phyloP scores from a whole-genome alignment of 2,329 filamentous ascomycete genomes.

The Ambrosiella xylebori region DNA sequence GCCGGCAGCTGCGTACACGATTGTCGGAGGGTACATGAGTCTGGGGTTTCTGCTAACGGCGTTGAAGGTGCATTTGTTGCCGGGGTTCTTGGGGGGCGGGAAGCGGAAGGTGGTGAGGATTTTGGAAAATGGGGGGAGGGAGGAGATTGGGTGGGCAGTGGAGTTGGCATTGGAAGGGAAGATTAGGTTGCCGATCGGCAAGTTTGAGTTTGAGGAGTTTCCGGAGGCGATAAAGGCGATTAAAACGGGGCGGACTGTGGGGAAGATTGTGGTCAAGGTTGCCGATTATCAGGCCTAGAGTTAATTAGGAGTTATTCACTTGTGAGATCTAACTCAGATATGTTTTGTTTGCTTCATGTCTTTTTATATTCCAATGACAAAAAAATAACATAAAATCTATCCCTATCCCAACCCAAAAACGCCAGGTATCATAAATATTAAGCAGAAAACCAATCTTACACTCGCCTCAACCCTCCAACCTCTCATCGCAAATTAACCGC shows the following conservation, averaged over 20 bases:
- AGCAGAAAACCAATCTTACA: background rate
- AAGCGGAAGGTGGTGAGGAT: slow-evolving; percentile 27
- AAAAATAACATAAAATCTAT: background rate
- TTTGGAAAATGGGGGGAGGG: slow-evolving; percentile 23
- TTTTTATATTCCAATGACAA: background rate
- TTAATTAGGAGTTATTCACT: background rate
- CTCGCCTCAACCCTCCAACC: slow-evolving; percentile 31
- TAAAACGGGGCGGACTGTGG: slow-evolving; percentile 39
- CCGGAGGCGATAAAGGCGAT: slow-evolving; percentile 39
- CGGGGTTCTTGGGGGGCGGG: slow-evolving; percentile 23
- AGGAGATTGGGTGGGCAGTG: slow-evolving; percentile 33
- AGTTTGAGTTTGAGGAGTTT: slow-evolving; percentile 38
- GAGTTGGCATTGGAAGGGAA: slow-evolving; percentile 41
- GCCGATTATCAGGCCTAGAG: slow-evolving; percentile 11
- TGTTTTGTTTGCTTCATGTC: background rate
- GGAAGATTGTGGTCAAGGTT: slow-evolving; percentile 39
- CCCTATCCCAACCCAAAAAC: background rate
- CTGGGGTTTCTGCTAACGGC: slow-evolving; percentile 16
- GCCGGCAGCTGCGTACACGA: slow-evolving; percentile 30
- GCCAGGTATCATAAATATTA: background rate
- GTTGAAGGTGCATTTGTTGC: slow-evolving; percentile 17
- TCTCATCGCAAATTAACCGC: slow-evolving; percentile 40
- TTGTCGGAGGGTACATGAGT: slow-evolving; percentile 28
- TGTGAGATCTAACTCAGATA: background rate
- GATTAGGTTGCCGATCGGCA: slow-evolving; percentile 37